These are phyloP conservation scores for Botryotinia calthae DNA, from an alignment of 2,329 filamentous ascomycete species.

Conservation along the genomic window DNA sequence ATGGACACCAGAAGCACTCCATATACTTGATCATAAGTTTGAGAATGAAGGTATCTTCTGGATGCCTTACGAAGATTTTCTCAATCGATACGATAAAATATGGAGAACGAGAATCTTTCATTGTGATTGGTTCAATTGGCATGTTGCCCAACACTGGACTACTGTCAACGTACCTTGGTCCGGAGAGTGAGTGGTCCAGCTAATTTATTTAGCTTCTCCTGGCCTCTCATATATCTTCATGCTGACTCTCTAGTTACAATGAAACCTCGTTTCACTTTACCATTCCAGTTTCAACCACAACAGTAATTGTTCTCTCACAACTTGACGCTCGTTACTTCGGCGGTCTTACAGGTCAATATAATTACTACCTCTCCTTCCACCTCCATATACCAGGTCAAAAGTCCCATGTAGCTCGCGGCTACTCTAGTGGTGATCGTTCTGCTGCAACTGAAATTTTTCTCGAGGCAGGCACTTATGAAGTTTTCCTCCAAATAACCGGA, in stretches of 20 bases:
- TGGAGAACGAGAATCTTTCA: constrained; percentile 60
- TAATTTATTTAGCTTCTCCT: too few species aligned
- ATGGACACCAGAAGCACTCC: constrained; percentile 55
- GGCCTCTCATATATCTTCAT: not conserved
- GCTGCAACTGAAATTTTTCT: constrained; percentile 56
- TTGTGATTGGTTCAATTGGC: constrained; percentile 47
- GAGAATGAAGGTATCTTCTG: constrained; percentile 60
- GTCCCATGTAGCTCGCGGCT: constrained; percentile 52
- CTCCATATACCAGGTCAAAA: constrained; percentile 50
- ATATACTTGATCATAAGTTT: constrained; percentile 56
- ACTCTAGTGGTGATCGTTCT: constrained; percentile 49
- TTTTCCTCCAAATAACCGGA: constrained; percentile 53
- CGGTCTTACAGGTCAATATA: constrained; percentile 57
- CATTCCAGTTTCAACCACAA: constrained; percentile 50
- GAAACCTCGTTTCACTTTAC: constrained; percentile 57
- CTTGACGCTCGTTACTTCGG: constrained; percentile 60
- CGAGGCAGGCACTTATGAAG: constrained; percentile 54
- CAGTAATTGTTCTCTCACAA: constrained; percentile 54
- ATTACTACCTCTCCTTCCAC: constrained; percentile 44
- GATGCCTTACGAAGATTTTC: constrained; percentile 59
- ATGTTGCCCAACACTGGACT: constrained; percentile 57
- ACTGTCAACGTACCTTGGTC: constrained; percentile 60
- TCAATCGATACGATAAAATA: constrained; percentile 57
- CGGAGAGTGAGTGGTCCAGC: constrained; percentile 34
- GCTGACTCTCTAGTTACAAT: constrained; percentile 45